Base-by-base conservation (phyloP, 768 basidiomycete species). In the Russula ochroleuca region DNA sequence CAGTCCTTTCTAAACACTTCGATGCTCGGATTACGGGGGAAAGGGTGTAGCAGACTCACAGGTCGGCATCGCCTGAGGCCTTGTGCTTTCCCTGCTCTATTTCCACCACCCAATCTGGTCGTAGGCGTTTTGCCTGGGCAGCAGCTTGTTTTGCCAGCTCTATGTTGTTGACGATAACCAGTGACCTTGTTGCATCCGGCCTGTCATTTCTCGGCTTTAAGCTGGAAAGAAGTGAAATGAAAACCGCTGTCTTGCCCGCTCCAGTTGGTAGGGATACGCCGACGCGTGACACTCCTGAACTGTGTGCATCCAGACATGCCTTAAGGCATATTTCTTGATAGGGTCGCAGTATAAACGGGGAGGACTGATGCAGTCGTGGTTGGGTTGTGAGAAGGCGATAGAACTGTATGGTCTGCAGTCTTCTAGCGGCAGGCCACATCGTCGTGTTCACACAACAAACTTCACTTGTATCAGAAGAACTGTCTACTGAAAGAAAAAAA, bases 111-210 rank as follows among this genome's bases (percentile, higher is more conserved):
- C 90, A 87, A 5, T 83, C 74, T 1, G 93, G 89, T 70, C 86
- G 85, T 37, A 90, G 73, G 31, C 75, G 74, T 63, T 77, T 72
- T 9, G 90, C 88, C 68, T 92, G 90, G 21, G 77, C 76, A 14
- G 91, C 90, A 6, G 94, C 87, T 73, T 98, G 96, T 47, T 81
- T 80, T 4, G 94, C 96, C 31, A 98, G 84, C 73, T 98, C 94
- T 21, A 95, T 77, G 68, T 85, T 91, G 68, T 93, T 94, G 41
- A 98, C 94, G 33, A 98, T 80, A 66, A 98, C 86, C 63, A 98
- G 76, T 8, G 90, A 83, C 53, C 81, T 77, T 23, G 76, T 80
- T 19, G 85, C 86, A 23, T 70, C 60, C 31, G 48, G 15, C 79
- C 75, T 41, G 78, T 76, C 8, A 72, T 70, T 4, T 38, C 55